phyloP scores from a whole-genome alignment of 768 basidiomycete species.

The Mycena venus region DNA sequence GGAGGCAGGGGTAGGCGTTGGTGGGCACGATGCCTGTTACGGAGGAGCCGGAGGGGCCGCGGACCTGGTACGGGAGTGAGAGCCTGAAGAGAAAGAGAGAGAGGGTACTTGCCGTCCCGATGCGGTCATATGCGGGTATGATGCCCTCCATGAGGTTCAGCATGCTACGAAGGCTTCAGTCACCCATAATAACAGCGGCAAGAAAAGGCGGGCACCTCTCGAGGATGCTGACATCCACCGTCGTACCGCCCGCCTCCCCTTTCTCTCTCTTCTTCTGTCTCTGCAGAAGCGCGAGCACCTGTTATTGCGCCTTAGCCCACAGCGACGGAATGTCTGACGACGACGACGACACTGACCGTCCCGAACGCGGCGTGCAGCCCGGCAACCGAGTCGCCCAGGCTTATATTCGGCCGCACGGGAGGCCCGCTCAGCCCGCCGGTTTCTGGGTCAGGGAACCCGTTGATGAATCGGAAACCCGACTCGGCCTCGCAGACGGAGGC shows the following conservation, averaged over 20 bases:
- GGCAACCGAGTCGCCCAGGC: conserved; percentile 79
- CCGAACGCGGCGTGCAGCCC: conserved; percentile 82
- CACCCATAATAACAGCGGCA: no score
- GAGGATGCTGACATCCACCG: conserved; percentile 83
- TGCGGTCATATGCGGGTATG: conserved; percentile 81
- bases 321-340: no score
- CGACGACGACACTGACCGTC: conserved; percentile 61
- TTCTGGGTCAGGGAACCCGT: conserved; percentile 70
- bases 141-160: conserved; percentile 84
- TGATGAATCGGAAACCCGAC: conserved; percentile 81
- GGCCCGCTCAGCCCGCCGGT: conserved; percentile 69
- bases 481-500: conserved; percentile 85
- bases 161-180: conserved; percentile 61
- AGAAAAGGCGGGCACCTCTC: conserved; percentile 61
- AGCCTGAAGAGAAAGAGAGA: neutral
- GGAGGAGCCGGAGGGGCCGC: conserved; percentile 81
- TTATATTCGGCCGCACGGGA: conserved; percentile 79
- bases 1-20: conserved; percentile 78
- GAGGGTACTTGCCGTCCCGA: conserved; percentile 62
- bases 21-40: conserved; percentile 84
- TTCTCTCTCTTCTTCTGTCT: conserved; percentile 49
- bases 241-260: conserved; percentile 56
- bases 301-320: neutral
- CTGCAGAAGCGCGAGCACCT: conserved; percentile 75
- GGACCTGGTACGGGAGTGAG: conserved; percentile 55